Percentiles rank a stretch among this genome's conserved stretches.
Conservation (phyloP, 768 basidiomycete species). For the Kwoniella sp. region DNA sequence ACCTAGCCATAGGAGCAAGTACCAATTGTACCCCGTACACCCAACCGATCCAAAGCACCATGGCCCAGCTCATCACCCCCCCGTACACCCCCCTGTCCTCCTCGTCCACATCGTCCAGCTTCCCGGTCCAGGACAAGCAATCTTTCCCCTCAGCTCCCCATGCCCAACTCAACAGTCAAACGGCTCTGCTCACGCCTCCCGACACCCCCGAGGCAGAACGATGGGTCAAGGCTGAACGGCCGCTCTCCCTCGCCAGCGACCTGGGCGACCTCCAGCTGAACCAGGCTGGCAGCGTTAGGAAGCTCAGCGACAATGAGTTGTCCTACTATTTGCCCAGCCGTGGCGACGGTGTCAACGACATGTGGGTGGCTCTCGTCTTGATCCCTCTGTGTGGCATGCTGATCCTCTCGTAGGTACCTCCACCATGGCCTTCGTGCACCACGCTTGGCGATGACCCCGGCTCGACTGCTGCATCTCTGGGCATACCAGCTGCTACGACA, state of each 20-base stretch:
- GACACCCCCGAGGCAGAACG: constrained; percentile 3
- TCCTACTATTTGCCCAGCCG: constrained; percentile 76
- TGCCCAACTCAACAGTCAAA: neutral
- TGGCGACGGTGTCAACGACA: constrained; percentile 74
- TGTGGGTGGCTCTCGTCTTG: constrained; percentile 55
- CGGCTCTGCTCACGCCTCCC: constrained; percentile 6
- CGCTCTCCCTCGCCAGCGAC: neutral
- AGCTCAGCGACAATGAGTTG: constrained; percentile 67
- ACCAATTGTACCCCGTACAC: no score
- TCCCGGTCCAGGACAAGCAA: neutral
- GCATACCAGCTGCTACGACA: constrained; percentile 67
- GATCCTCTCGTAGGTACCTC: constrained; percentile 61
- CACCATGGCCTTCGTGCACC: constrained; percentile 65
- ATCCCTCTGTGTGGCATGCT: neutral
- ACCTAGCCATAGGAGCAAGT: no score
- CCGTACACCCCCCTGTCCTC: constrained; percentile 7
- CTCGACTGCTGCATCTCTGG: constrained; percentile 62
- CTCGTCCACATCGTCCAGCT: neutral
- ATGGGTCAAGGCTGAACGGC: neutral
- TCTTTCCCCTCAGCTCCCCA: neutral
- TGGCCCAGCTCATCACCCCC: constrained; percentile 1
- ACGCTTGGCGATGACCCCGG: constrained; percentile 51
- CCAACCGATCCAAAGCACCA: no score
- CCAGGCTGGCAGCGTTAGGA: constrained; percentile 2
- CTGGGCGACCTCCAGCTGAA: neutral